A percentile compares a stretch with the other conserved stretches of the same genome.
These are phyloP conservation scores for Aspergillus sclerotiicarbonarius DNA, from an alignment of 495 filamentous ascomycete genomes.

Conservation along the genomic window DNA sequence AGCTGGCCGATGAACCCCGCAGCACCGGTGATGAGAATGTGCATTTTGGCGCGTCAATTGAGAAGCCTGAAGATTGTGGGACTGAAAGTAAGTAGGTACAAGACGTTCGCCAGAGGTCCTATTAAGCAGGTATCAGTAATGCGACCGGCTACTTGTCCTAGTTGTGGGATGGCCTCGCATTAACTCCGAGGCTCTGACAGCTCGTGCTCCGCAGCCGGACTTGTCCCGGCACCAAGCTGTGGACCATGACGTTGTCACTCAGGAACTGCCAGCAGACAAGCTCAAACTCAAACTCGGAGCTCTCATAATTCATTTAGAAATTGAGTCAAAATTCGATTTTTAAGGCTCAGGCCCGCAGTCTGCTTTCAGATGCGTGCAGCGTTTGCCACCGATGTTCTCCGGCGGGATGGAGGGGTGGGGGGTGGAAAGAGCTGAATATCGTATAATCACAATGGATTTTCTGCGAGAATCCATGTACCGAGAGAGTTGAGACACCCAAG, in stretches of 20 bases:
- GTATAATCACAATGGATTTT: too few species aligned
- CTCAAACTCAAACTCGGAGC: too few species aligned
- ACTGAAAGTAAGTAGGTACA: too few species aligned
- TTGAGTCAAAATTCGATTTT: too few species aligned
- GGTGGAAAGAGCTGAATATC: too few species aligned
- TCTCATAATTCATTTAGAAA: too few species aligned
- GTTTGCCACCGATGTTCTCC: too few species aligned
- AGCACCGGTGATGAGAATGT: conserved; percentile 67
- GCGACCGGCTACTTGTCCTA: too few species aligned
- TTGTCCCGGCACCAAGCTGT: conserved; percentile 6
- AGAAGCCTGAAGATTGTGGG: not conserved
- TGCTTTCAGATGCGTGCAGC: not conserved
- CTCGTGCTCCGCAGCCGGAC: conserved; percentile 1
- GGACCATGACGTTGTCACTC: not conserved
- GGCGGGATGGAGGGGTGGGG: too few species aligned
- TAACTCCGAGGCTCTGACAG: conserved; percentile 6
- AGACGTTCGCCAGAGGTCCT: not conserved
- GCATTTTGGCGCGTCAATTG: conserved; percentile 34
- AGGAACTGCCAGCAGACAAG: not conserved
- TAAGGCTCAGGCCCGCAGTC: not conserved
- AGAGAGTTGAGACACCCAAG: too few species aligned
- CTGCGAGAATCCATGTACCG: too few species aligned
- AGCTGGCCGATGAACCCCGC: conserved; percentile 68
- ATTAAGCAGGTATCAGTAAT: not conserved
- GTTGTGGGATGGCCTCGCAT: conserved; percentile 4